Conservation (phyloP, 306 rosid genomes). For the Quercus rubra region DNA sequence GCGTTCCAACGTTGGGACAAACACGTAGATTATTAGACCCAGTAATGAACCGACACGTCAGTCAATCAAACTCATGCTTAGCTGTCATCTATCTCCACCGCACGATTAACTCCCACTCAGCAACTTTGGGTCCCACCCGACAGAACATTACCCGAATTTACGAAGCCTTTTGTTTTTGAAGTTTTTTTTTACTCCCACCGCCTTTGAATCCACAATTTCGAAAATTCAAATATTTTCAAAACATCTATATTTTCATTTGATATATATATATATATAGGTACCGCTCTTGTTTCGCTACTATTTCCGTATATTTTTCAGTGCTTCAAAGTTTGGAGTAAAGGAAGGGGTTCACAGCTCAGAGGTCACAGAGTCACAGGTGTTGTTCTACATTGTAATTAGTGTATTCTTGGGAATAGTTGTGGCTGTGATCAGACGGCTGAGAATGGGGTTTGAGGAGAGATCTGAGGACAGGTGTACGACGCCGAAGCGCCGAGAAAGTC, state of each 20-base stretch:
- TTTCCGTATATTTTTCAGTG: background rate
- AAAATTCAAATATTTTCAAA: constrained; percentile 26
- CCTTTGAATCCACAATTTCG: constrained; percentile 4
- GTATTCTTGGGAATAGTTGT: background rate
- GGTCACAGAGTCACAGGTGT: too few species aligned
- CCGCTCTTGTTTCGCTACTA: background rate
- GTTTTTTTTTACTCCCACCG: background rate
- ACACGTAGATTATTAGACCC: background rate
- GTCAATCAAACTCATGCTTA: background rate
- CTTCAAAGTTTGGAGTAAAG: background rate
- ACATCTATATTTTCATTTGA: background rate
- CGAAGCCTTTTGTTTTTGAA: too few species aligned
- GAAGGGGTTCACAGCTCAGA: too few species aligned
- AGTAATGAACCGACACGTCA: constrained; percentile 13
- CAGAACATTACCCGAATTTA: too few species aligned
- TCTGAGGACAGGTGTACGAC: constrained; percentile 53
- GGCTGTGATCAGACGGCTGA: constrained; percentile 4
- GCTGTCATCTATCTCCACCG: constrained; percentile 31
- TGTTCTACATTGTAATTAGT: too few species aligned
- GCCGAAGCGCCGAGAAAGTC: constrained; percentile 51
- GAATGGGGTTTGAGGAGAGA: constrained; percentile 27
- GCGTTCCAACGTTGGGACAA: constrained; percentile 9
- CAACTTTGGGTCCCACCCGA: background rate
- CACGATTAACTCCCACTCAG: background rate
- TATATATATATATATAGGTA: constrained; percentile 4